Evolutionary conservation across 106 monocot species (phyloP), one percentile per base, ranked within the genome.

Genomic region (Dactylorhiza incarnata): DNA sequence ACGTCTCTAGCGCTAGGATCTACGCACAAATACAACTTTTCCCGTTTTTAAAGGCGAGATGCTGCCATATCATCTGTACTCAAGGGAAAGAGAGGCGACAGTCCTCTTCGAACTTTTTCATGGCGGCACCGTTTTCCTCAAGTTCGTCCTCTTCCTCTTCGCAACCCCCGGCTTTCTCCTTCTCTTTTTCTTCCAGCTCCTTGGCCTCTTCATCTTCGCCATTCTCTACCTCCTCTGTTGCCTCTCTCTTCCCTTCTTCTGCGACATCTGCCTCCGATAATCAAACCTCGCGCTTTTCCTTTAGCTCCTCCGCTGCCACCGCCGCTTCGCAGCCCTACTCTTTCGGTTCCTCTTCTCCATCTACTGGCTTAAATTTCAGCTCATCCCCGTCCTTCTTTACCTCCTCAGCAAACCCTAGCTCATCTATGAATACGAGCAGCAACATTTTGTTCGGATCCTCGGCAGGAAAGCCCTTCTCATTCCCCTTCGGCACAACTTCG

Each of bases 361-460:
- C 72, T 7, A 23, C 48, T 44, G 8, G 22, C 10, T 10, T 49
- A 2, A 8, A 45, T 46, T n/a, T 37, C 29, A 25, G 13, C 45
- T 45, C 69, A 11, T 44, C 68, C 3, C 16, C 69, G 7, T 70
- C 69, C 69, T 5, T 70, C 69, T 22, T 46, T 17, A 25, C 45
- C 69, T 46, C 45, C 45, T 70, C n/a, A 46, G 45, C 72, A 49
- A 72, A 72, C 72, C 72, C 72, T 72, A 72, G 12, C 72, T 49
- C 49, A 11, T 4, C 49, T 1, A 14, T 23, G 72, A 12, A 9
- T 3, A 7, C 48, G 5, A 48, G 48, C 23, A 23, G 48, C 72
- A 72, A 10, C 5, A 5, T 69, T 7, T 46, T 72, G 11, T 17
- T 49, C 37, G 49, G 10, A 49, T 72, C 72, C 9, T 72, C 72